Conservation (phyloP, 2,329 filamentous ascomycete species). For the Colletotrichum theobromicola region DNA sequence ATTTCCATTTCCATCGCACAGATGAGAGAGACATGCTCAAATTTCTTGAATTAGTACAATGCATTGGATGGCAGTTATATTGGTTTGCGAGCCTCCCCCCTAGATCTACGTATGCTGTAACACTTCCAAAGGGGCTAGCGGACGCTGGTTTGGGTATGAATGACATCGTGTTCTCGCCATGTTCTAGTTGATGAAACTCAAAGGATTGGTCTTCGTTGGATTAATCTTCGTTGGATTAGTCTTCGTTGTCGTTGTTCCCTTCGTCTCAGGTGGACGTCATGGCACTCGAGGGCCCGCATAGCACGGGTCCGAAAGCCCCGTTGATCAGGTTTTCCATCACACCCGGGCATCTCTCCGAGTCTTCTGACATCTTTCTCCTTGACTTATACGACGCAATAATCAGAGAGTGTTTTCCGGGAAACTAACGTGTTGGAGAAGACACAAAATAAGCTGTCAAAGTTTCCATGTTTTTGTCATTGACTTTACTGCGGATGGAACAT, state of each 20-base stretch:
- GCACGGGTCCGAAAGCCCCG: background rate
- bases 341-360: background rate
- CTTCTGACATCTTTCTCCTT: background rate
- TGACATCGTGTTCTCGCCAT: accelerated
- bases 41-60: background rate
- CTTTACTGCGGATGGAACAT: too few species aligned
- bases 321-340: background rate
- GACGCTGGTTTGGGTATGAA: background rate
- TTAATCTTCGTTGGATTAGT: too few species aligned
- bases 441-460: background rate
- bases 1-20: background rate
- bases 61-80: background rate
- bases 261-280: background rate
- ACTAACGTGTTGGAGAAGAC: accelerated
- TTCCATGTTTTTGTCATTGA: background rate
- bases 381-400: accelerated
- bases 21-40: accelerated
- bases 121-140: accelerated
- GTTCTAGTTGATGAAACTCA: background rate
- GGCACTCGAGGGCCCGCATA: background rate
- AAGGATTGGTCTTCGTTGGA: too few species aligned
- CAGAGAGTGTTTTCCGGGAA: background rate
- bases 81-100: accelerated
- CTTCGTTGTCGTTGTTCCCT: too few species aligned
- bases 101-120: background rate